Evolutionary conservation across 1,139 yeast genomes (phyloP).

Genomic region (Kodamaea ohmeri): DNA sequence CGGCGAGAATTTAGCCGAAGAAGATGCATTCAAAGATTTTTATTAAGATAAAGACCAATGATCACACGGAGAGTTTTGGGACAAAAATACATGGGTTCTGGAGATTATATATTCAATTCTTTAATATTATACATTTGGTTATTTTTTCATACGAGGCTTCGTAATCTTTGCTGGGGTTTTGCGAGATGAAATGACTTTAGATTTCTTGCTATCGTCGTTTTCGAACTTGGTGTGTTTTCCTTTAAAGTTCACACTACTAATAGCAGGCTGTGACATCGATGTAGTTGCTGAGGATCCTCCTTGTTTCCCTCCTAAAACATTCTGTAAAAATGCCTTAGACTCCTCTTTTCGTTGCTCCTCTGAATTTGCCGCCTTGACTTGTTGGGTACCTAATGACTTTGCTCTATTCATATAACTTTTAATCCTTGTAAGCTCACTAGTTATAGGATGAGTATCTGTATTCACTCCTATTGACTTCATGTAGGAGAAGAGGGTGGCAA

Average conservation of each 20-base stretch:
- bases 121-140: slow-evolving; percentile 6
- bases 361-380: slow-evolving; percentile 15
- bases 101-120: slow-evolving; percentile 6
- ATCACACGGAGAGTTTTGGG: too few species aligned
- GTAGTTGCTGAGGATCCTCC: slow-evolving; percentile 32
- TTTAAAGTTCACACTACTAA: slow-evolving; percentile 54
- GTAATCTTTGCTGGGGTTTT: slow-evolving; percentile 6
- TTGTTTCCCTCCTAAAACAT: slow-evolving; percentile 40
- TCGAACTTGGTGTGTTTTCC: slow-evolving; percentile 60
- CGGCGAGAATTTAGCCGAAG: slow-evolving; percentile 53
- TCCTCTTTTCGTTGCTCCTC: slow-evolving; percentile 23
- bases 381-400: slow-evolving; percentile 38
- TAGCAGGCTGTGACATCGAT: slow-evolving; percentile 47
- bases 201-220: slow-evolving; percentile 18
- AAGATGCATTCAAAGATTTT: slow-evolving; percentile 58
- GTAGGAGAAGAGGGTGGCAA: slow-evolving; percentile 52
- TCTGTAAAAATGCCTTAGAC: slow-evolving; percentile 40
- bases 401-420: slow-evolving; percentile 66
- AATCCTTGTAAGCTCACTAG: slow-evolving; percentile 69
- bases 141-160: slow-evolving; percentile 10
- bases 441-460: slow-evolving; percentile 57
- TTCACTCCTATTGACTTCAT: slow-evolving; percentile 60
- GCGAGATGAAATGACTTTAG: slow-evolving; percentile 5
- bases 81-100: neutral
- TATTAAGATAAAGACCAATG: slow-evolving; percentile 24